These are phyloP conservation scores for Blastomyces emzantsi DNA, from an alignment of 2,329 filamentous ascomycete genomes.

Conservation along the genomic window DNA sequence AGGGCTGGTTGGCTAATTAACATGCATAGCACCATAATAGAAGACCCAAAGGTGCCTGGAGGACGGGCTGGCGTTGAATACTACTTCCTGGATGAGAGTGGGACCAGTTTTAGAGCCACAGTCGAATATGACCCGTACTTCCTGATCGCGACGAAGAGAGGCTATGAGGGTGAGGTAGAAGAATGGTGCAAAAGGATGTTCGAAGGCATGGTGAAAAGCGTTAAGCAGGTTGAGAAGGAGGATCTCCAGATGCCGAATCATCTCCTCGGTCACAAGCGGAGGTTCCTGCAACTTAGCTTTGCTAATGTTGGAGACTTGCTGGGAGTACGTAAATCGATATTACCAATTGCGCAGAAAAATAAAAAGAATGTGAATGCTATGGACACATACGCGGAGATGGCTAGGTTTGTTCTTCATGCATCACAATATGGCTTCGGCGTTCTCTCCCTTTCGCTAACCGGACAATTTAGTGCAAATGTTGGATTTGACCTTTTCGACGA, in stretches of 20 bases:
- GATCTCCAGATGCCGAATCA: constrained; percentile 94
- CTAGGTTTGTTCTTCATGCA: constrained; percentile 48
- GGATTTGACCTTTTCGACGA: constrained; percentile 94
- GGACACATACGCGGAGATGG: constrained; percentile 97
- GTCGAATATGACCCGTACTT: constrained; percentile 97
- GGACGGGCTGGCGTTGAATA: constrained; percentile 89
- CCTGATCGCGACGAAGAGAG: constrained; percentile 77
- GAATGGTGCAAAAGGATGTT: constrained; percentile 78
- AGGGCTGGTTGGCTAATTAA: constrained; percentile 91
- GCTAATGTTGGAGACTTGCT: constrained; percentile 79
- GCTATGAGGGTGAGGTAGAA: constrained; percentile 85
- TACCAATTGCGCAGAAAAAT: constrained; percentile 92
- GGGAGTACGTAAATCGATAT: constrained; percentile 71
- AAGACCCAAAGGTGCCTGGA: constrained; percentile 74
- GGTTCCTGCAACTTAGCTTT: constrained; percentile 79
- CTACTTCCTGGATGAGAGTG: constrained; percentile 90
- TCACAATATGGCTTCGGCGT: not conserved
- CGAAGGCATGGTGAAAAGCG: constrained; percentile 71
- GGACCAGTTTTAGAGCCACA: constrained; percentile 88
- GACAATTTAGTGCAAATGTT: constrained; percentile 54
- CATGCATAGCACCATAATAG: constrained; percentile 76
- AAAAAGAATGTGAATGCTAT: constrained; percentile 93
- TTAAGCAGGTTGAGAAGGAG: constrained; percentile 77
- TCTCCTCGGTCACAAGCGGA: constrained; percentile 78
- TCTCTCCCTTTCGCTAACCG: constrained; percentile 16